phyloP scores from a whole-genome alignment of 768 basidiomycete genomes.

The Podaxis sp. region DNA sequence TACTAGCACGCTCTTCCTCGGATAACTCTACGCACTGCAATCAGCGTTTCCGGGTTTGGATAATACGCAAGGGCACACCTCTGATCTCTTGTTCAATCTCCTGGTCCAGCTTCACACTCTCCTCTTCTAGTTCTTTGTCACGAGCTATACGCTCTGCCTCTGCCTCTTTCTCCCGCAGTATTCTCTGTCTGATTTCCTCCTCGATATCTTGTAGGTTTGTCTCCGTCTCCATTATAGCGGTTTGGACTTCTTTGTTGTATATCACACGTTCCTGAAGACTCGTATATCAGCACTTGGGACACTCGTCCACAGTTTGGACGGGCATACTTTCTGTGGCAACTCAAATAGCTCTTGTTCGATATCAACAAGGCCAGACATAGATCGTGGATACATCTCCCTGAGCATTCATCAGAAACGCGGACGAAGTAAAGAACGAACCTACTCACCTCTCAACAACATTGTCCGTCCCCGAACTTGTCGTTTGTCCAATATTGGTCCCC shows the following conservation, averaged over 20 bases:
- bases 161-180: slow-evolving; percentile 66
- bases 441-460: slow-evolving; percentile 69
- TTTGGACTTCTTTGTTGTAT: slow-evolving; percentile 87
- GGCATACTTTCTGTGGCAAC: slow-evolving; percentile 75
- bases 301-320: background rate
- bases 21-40: slow-evolving; percentile 62
- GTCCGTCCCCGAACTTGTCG: slow-evolving; percentile 56
- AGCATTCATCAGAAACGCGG: background rate
- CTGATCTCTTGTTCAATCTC: slow-evolving; percentile 87
- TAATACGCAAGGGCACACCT: slow-evolving; percentile 41
- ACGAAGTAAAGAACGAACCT: slow-evolving; percentile 4
- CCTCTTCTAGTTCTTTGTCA: slow-evolving; percentile 80
- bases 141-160: slow-evolving; percentile 57
- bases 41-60: background rate
- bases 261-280: slow-evolving; percentile 67
- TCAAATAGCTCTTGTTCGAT: slow-evolving; percentile 90
- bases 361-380: slow-evolving; percentile 80
- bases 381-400: slow-evolving; percentile 64
- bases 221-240: slow-evolving; percentile 62
- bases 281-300: background rate
- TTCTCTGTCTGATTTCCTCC: slow-evolving; percentile 73
- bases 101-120: slow-evolving; percentile 79
- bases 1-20: slow-evolving; percentile 80
- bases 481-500: slow-evolving; percentile 32
- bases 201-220: slow-evolving; percentile 48